Percentiles rank a stretch among this genome's conserved stretches.
These are phyloP conservation scores for Leccinum ochraceum DNA, from an alignment of 768 basidiomycete species.

Conservation along the genomic window DNA sequence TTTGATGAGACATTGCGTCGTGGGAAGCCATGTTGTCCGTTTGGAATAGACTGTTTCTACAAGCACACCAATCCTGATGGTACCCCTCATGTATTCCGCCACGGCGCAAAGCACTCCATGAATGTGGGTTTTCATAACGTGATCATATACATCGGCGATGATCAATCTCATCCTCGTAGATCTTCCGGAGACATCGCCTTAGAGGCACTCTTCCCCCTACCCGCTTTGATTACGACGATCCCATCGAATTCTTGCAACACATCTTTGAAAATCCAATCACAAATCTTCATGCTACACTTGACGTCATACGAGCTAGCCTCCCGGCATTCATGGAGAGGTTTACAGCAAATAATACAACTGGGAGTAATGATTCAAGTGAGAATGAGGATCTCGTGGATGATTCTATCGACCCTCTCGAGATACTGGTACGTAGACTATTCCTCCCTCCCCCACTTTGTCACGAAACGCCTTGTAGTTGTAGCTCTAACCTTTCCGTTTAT, in stretches of 20 bases:
- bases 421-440: slow-evolving; percentile 24
- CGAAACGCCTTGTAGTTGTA: slow-evolving; percentile 31
- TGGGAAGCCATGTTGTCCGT: slow-evolving; percentile 64
- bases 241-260: slow-evolving; percentile 47
- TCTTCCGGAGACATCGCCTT: slow-evolving; percentile 26
- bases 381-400: slow-evolving; percentile 25
- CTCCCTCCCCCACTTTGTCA: slow-evolving; percentile 27
- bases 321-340: slow-evolving; percentile 32
- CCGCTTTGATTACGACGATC: slow-evolving; percentile 32
- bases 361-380: slow-evolving; percentile 36
- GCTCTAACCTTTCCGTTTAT: slow-evolving; percentile 30
- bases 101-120: slow-evolving; percentile 58
- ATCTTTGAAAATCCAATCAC: slow-evolving; percentile 49
- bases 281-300: slow-evolving; percentile 43
- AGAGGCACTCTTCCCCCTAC: slow-evolving; percentile 29
- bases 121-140: slow-evolving; percentile 42
- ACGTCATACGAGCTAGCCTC: slow-evolving; percentile 35
- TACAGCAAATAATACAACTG: slow-evolving; percentile 9
- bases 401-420: slow-evolving; percentile 17
- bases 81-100: slow-evolving; percentile 52
- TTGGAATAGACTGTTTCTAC: slow-evolving; percentile 82
- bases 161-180: slow-evolving; percentile 15
- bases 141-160: slow-evolving; percentile 26
- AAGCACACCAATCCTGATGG: slow-evolving; percentile 70
- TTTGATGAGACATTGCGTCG: slow-evolving; percentile 54